Conservation (phyloP, 371 early-diverging fungal species). For the Mucor racemosus region DNA sequence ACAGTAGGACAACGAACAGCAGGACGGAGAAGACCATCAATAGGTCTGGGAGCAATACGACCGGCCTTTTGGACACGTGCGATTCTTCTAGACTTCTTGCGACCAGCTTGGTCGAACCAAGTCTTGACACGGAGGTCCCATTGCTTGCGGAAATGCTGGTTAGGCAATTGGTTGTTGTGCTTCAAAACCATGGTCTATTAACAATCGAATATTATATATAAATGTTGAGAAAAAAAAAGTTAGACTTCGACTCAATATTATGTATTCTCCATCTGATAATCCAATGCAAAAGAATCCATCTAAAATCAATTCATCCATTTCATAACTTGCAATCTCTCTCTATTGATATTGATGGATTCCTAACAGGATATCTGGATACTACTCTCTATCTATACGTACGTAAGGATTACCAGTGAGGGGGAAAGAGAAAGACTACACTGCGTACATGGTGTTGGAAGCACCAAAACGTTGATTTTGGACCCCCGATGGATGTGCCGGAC, state of each 20-base stretch:
- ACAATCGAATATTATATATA: too few relatives aligned
- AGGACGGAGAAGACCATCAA: conserved; percentile 97
- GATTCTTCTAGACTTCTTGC: conserved; percentile 89
- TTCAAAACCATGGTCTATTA: conserved; percentile 69
- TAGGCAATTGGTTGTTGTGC: conserved; percentile 99
- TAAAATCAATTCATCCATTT: conserved; percentile 8
- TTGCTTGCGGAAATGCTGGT: conserved; percentile 99
- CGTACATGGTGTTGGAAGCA: conserved; percentile 23
- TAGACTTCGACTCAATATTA: not conserved
- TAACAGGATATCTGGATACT: conserved; percentile 8
- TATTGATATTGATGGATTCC: conserved; percentile 12
- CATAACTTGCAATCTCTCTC: not conserved
- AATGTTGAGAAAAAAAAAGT: not conserved
- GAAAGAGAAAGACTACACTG: conserved; percentile 34
- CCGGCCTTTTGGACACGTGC: conserved; percentile 95
- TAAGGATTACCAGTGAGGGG: conserved; percentile 39
- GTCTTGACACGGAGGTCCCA: conserved; percentile 98
- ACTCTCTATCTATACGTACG: conserved; percentile 23
- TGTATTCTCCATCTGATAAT: not conserved
- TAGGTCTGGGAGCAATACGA: conserved; percentile 95
- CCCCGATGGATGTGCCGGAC: conserved; percentile 7
- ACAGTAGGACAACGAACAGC: conserved; percentile 97
- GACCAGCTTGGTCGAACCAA: conserved; percentile 99
- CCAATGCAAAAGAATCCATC: conserved; percentile 1
- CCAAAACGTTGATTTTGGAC: conserved; percentile 28